Evolutionary conservation across 257 asterid genomes (phyloP).

Genomic region (Solanum clarkiae): DNA sequence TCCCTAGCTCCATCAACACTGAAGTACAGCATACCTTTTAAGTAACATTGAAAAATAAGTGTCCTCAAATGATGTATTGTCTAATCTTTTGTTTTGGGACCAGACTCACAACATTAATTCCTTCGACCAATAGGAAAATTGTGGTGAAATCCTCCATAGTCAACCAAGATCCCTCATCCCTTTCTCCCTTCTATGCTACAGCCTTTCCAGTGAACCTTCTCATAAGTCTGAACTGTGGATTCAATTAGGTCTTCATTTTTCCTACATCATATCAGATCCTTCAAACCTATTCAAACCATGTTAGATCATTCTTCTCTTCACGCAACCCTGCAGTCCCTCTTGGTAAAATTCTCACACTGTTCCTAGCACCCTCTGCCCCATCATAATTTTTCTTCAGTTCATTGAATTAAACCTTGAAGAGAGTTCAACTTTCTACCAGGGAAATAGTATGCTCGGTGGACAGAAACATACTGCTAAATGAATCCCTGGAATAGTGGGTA

Average conservation of each 20-base stretch:
- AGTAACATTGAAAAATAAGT: neutral
- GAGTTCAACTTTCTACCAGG: neutral
- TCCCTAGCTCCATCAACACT: neutral
- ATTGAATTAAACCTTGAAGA: neutral
- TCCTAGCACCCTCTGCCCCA: neutral
- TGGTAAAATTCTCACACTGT: neutral
- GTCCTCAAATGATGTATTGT: neutral
- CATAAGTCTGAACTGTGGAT: neutral
- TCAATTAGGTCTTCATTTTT: neutral
- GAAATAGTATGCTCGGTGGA: neutral
- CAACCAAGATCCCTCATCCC: neutral
- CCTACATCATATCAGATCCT: neutral
- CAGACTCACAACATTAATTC: neutral
- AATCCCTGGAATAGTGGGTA: neutral
- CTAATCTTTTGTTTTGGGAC: neutral
- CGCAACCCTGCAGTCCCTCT: neutral
- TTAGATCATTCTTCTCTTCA: neutral
- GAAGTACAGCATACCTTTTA: neutral
- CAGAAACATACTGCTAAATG: neutral
- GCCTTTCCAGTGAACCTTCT: neutral
- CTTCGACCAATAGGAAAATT: neutral
- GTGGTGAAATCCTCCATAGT: neutral
- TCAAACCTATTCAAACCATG: neutral
- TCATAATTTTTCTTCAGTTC: neutral
- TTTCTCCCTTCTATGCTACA: neutral